Percentiles rank a stretch among this genome's conserved stretches.
These are phyloP conservation scores for Neodidymelliopsis sp. DNA, from an alignment of 2,329 filamentous ascomycete species.

Conservation along the genomic window DNA sequence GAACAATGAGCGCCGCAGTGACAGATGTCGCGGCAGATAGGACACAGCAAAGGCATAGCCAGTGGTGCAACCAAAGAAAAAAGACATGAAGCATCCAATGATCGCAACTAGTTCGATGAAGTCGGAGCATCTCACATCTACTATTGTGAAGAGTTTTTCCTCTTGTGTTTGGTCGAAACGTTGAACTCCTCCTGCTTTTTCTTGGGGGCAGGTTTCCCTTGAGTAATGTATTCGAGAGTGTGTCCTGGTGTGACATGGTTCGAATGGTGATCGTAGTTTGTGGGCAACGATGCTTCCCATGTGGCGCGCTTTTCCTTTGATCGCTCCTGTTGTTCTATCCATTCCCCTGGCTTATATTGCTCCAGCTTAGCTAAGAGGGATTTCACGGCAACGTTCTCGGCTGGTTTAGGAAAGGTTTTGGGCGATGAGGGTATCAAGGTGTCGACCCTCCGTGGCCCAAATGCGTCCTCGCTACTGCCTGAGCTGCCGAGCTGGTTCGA, in stretches of 20 bases:
- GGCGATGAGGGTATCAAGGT: background rate
- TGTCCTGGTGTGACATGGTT: constrained; percentile 16
- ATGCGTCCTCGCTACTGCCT: background rate
- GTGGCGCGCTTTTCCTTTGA: background rate
- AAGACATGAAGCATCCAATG: background rate
- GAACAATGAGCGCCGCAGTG: background rate
- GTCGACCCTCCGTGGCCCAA: background rate
- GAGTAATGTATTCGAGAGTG: constrained; percentile 16
- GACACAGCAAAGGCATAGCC: background rate
- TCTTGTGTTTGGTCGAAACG: constrained; percentile 9
- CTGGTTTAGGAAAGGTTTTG: background rate
- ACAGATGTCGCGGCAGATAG: background rate
- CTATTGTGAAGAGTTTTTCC: constrained; percentile 11
- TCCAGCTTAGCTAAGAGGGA: constrained; percentile 9
- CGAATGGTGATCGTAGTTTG: constrained; percentile 6
- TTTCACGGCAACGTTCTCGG: background rate
- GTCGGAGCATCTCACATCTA: background rate
- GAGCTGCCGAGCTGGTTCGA: constrained; percentile 2
- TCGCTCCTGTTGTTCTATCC: background rate
- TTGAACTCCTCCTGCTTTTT: constrained; percentile 13
- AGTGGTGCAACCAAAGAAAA: background rate
- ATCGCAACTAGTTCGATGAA: background rate
- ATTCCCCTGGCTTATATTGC: background rate
- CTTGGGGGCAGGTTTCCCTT: constrained; percentile 11
- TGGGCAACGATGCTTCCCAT: constrained; percentile 14